Evolutionary conservation across 441 rosid genomes (phyloP).

Genomic region (Adansonia gregorii): DNA sequence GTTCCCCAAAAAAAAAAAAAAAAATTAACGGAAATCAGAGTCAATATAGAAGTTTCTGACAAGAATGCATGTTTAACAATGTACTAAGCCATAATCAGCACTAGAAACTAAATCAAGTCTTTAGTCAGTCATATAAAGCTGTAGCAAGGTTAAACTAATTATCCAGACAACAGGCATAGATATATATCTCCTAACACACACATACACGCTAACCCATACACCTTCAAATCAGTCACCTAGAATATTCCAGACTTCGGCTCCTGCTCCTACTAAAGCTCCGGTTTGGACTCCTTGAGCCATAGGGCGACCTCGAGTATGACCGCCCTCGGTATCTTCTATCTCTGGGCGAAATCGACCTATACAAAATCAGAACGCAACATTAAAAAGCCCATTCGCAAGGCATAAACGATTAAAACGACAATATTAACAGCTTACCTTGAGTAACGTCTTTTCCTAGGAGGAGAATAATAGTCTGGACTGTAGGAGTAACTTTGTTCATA

Average conservation of each 20-base stretch:
- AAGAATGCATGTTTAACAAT: background rate
- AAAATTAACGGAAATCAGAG: background rate
- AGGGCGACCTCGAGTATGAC: conserved; percentile 68
- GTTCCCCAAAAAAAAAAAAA: background rate
- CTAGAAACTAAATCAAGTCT: conserved; percentile 9
- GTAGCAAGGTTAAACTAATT: background rate
- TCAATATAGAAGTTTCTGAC: conserved; percentile 13
- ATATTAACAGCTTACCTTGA: conserved; percentile 42
- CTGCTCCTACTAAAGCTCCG: conserved; percentile 40
- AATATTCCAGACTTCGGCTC: conserved; percentile 50
- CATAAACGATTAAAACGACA: background rate
- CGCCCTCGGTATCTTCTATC: conserved; percentile 45
- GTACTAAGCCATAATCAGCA: conserved; percentile 4
- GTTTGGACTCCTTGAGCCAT: background rate
- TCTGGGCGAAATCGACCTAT: conserved; percentile 72
- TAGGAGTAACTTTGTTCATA: conserved; percentile 49
- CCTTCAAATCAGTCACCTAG: conserved; percentile 35
- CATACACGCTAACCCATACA: background rate
- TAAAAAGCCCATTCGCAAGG: background rate
- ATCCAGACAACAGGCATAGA: background rate
- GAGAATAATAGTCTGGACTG: conserved; percentile 58
- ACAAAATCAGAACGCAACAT: background rate
- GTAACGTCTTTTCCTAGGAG: conserved; percentile 45
- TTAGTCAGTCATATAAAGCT: conserved; percentile 8
- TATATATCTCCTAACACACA: background rate